Evolutionary conservation across 2,329 filamentous ascomycete genomes (phyloP).

Genomic region (Sphaerulina populicola): DNA sequence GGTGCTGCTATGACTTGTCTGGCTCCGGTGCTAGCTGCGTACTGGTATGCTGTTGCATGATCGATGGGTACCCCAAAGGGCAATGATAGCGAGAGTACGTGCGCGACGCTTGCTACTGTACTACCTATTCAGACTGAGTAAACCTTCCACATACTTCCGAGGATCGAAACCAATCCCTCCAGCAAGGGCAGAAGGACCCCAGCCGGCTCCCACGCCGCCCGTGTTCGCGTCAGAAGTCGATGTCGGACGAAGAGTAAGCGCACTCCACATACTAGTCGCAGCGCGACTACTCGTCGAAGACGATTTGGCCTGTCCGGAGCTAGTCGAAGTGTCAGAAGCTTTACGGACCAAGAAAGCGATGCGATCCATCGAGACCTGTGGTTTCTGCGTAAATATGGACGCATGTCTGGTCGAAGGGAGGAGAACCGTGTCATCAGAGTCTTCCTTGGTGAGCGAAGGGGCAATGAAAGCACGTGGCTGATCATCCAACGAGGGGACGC

Average conservation of each 20-base stretch:
- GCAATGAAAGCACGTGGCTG: background rate
- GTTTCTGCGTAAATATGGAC: slow-evolving; percentile 6
- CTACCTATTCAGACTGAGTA: slow-evolving; percentile 54
- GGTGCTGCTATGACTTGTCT: background rate
- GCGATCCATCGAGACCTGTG: slow-evolving; percentile 24
- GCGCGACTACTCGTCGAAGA: slow-evolving; percentile 17
- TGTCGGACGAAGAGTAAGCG: slow-evolving; percentile 19
- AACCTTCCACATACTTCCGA: slow-evolving; percentile 62
- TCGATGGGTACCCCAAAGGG: background rate
- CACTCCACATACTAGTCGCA: slow-evolving; percentile 28
- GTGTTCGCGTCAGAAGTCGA: slow-evolving; percentile 19
- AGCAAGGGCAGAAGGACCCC: slow-evolving; percentile 46
- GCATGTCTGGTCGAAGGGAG: slow-evolving; percentile 10
- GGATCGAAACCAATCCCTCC: slow-evolving; percentile 73
- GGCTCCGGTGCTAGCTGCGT: background rate
- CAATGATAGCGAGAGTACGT: background rate
- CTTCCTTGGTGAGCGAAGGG: slow-evolving; percentile 4
- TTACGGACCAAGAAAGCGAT: slow-evolving; percentile 39
- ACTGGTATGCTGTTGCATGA: background rate
- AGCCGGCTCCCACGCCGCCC: slow-evolving; percentile 22
- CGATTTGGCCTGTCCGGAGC: slow-evolving; percentile 1
- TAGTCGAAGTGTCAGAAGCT: slow-evolving; percentile 19
- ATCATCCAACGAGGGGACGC: background rate
- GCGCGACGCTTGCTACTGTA: background rate
- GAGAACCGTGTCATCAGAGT: slow-evolving; percentile 13